A percentile compares a stretch with the other conserved stretches of the same genome.
These are phyloP conservation scores for Golubevia pallescens DNA, from an alignment of 1,284 basidiomycete genomes.

Conservation along the genomic window DNA sequence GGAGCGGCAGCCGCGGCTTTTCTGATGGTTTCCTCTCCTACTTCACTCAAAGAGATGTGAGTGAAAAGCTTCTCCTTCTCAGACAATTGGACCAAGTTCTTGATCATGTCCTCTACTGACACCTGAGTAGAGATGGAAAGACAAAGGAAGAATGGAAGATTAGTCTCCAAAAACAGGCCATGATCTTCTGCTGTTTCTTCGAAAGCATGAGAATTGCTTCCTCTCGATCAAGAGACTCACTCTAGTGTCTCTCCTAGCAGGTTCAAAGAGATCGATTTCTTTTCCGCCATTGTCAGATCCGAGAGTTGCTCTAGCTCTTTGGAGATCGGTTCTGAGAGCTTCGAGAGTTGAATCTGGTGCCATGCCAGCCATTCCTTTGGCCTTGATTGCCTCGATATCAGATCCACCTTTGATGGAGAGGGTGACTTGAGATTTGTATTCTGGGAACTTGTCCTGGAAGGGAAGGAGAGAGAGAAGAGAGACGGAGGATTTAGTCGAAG, in stretches of 20 bases:
- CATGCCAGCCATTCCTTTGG: conserved; percentile 26
- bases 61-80: conserved; percentile 43
- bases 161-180: not conserved
- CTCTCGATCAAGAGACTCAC: conserved; percentile 6
- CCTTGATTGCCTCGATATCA: conserved; percentile 13
- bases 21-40: conserved; percentile 37
- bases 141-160: conserved; percentile 1
- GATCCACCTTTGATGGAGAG: conserved; percentile 53
- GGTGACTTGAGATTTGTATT: conserved; percentile 35
- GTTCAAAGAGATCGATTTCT: conserved; percentile 41
- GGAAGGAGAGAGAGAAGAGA: not conserved
- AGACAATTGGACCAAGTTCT: conserved; percentile 27
- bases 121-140: not conserved
- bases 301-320: conserved; percentile 26
- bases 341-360: conserved; percentile 20
- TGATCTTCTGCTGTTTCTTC: too few relatives aligned
- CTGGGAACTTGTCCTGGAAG: conserved; percentile 26
- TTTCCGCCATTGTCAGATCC: conserved; percentile 40
- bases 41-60: conserved; percentile 48
- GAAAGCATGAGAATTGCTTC: not conserved
- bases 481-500: not conserved
- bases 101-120: conserved; percentile 26
- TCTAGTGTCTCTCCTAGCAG: conserved; percentile 26
- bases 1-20: conserved; percentile 29
- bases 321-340: conserved; percentile 28